Conservation (phyloP, 805 yeast species). For the Cyberlindnera maritima region DNA sequence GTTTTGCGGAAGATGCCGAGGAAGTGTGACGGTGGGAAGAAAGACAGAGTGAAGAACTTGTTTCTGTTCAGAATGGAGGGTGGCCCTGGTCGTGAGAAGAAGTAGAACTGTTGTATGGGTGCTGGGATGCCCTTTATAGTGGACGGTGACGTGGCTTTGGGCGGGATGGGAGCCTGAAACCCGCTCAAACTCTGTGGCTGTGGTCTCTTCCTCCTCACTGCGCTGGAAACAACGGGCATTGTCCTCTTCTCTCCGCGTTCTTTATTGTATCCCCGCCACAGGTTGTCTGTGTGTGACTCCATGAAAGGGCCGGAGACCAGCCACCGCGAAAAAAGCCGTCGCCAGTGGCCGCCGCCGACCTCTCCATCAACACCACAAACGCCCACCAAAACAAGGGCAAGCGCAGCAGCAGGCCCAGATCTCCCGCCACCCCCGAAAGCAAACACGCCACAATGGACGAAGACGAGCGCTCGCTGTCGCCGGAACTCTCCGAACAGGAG, state of each 20-base stretch:
- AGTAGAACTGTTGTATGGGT: conserved; percentile 9
- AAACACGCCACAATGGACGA: background rate
- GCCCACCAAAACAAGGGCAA: background rate
- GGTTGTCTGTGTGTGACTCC: too few species aligned
- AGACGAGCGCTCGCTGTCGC: conserved; percentile 2
- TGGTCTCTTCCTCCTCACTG: background rate
- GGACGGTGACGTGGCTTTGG: conserved; percentile 7
- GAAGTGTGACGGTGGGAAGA: conserved; percentile 24
- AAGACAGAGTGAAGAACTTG: conserved; percentile 15
- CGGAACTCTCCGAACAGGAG: conserved; percentile 20
- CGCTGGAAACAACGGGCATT: too few species aligned
- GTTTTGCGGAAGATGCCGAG: conserved; percentile 23
- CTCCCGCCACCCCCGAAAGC: too few species aligned
- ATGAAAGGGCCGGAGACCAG: background rate
- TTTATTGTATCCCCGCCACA: too few species aligned
- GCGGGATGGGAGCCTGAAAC: background rate
- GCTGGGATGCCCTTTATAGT: conserved; percentile 12
- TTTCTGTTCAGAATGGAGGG: conserved; percentile 6
- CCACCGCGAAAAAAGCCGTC: background rate
- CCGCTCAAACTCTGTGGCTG: background rate
- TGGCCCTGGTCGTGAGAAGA: conserved; percentile 12
- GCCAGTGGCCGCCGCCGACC: background rate
- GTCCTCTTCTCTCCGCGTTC: background rate
- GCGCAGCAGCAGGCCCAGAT: too few species aligned
- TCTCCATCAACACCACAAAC: background rate